Evolutionary conservation across 208 protist species (phyloP).

Genomic region (Leishmania arabica): DNA sequence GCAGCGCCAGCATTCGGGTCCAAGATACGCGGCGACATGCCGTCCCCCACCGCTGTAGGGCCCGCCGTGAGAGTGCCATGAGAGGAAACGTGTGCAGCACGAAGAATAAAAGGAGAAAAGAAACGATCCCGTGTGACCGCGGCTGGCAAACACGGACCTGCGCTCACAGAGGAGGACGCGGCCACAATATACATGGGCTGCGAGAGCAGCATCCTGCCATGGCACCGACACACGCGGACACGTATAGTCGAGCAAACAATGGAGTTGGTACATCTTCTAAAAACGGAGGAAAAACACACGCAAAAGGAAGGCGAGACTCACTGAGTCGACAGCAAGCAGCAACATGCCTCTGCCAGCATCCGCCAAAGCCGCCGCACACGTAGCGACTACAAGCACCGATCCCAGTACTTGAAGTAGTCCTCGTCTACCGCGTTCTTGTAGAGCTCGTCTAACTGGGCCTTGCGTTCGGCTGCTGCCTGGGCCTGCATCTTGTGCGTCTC

Average conservation of each 20-base stretch:
- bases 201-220: not conserved
- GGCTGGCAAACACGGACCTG: not conserved
- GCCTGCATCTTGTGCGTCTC: slow-evolving; percentile 72
- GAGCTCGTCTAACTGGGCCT: slow-evolving; percentile 66
- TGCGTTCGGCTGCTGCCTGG: slow-evolving; percentile 46
- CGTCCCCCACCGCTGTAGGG: not conserved
- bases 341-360: not conserved
- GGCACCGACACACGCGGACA: slow-evolving; percentile 7
- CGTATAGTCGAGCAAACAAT: not conserved
- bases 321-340: not conserved
- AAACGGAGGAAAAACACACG: not conserved
- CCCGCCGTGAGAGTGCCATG: not conserved
- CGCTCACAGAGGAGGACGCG: slow-evolving; percentile 5
- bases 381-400: slow-evolving; percentile 61
- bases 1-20: not conserved
- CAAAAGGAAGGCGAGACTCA: not conserved
- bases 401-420: slow-evolving; percentile 94
- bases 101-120: not conserved
- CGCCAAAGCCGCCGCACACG: not conserved
- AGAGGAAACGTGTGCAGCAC: not conserved
- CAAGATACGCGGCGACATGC: not conserved
- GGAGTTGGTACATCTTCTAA: slow-evolving; percentile 1
- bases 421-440: slow-evolving; percentile 91
- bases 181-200: slow-evolving; percentile 4
- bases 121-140: not conserved